A percentile compares a stretch with the other conserved stretches of the same genome.
These are phyloP conservation scores for Amanita muscaria DNA, from an alignment of 768 basidiomycete species.

Conservation along the genomic window DNA sequence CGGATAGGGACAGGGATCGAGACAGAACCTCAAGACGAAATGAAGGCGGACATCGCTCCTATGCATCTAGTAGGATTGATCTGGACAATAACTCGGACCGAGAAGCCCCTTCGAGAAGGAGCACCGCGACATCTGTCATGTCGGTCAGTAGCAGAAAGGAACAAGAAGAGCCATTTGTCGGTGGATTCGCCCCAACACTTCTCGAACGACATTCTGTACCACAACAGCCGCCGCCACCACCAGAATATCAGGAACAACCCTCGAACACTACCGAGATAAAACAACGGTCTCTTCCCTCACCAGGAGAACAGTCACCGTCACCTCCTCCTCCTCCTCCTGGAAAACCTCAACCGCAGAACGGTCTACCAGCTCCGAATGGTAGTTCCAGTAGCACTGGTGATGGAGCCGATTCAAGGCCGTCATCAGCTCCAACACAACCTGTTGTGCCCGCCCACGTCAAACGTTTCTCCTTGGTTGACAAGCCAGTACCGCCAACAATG, in stretches of 20 bases:
- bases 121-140: slow-evolving; percentile 31
- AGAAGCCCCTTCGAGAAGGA: slow-evolving; percentile 25
- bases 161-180: slow-evolving; percentile 39
- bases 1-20: slow-evolving; percentile 17
- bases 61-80: slow-evolving; percentile 28
- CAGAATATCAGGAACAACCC: slow-evolving; percentile 10
- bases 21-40: slow-evolving; percentile 14
- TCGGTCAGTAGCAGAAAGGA: slow-evolving; percentile 22
- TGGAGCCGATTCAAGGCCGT: slow-evolving; percentile 15
- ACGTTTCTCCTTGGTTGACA: slow-evolving; percentile 74
- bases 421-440: slow-evolving; percentile 16
- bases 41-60: slow-evolving; percentile 34
- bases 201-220: slow-evolving; percentile 19
- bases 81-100: slow-evolving; percentile 16
- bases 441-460: slow-evolving; percentile 61
- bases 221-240: slow-evolving; percentile 9
- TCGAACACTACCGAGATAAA: slow-evolving; percentile 12
- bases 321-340: slow-evolving; percentile 11
- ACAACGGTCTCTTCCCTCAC: slow-evolving; percentile 10
- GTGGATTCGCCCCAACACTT: slow-evolving; percentile 37
- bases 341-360: no score
- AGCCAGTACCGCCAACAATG: slow-evolving; percentile 45
- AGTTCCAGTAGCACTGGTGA: neutral
- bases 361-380: neutral
- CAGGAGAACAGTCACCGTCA: slow-evolving; percentile 14